Conservation (phyloP, 495 filamentous ascomycete genomes). For the Penicillium canariense region DNA sequence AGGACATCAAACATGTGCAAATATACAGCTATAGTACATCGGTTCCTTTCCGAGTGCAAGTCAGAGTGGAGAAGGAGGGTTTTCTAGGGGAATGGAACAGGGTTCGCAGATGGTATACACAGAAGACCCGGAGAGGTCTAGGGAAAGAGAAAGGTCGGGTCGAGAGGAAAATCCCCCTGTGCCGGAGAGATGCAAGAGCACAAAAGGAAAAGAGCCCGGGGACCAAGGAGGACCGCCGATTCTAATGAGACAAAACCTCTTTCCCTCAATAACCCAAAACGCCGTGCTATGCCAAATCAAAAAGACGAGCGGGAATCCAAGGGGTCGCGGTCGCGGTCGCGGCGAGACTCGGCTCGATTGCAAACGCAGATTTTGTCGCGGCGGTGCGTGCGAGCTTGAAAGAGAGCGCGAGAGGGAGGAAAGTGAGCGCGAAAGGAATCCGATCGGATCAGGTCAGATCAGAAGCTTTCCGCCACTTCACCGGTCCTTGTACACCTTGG, state of each 20-base stretch:
- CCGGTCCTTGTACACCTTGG: conserved; percentile 90
- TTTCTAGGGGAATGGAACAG: conserved; percentile 10
- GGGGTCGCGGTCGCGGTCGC: not conserved
- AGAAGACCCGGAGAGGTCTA: conserved; percentile 14
- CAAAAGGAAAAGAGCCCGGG: conserved; percentile 10
- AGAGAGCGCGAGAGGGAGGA: not conserved
- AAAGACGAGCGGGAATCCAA: conserved; percentile 20
- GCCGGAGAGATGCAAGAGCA: conserved; percentile 5
- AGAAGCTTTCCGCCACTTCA: conserved; percentile 30
- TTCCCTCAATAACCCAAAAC: conserved; percentile 40
- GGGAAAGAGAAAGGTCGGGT: conserved; percentile 8
- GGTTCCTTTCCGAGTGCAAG: conserved; percentile 18
- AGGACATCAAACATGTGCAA: conserved; percentile 24
- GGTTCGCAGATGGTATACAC: conserved; percentile 27
- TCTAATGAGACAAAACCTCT: conserved; percentile 23
- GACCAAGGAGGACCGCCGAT: conserved; percentile 26
- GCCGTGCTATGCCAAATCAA: conserved; percentile 51
- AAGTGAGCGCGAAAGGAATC: not conserved
- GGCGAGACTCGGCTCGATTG: conserved; percentile 5
- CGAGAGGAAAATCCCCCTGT: not conserved
- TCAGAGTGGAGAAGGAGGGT: conserved; percentile 31
- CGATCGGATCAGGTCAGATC: not conserved
- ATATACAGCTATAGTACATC: conserved; percentile 33
- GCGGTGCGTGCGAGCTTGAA: no score
- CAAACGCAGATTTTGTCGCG: conserved; percentile 10